Evolutionary conservation across 1,139 yeast species (phyloP).

Genomic region (Geotrichum histeridarum): DNA sequence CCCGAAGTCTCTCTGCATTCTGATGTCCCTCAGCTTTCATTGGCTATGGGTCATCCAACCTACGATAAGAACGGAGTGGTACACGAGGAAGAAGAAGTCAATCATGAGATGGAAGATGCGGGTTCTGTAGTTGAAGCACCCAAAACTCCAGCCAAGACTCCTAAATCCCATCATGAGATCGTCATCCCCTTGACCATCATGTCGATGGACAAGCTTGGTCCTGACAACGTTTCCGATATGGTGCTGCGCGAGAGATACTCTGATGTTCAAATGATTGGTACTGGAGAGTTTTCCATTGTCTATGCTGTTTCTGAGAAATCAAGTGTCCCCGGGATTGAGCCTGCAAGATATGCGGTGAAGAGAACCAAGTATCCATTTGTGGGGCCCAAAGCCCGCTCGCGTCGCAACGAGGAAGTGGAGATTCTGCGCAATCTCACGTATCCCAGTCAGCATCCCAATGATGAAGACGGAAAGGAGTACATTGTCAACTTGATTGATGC

Average conservation of each 20-base stretch:
- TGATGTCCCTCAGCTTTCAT: slow-evolving; percentile 13
- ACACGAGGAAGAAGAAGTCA: slow-evolving; percentile 14
- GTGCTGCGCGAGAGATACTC: slow-evolving; percentile 57
- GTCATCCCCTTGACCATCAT: slow-evolving; percentile 15
- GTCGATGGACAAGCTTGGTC: slow-evolving; percentile 10
- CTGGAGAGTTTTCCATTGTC: slow-evolving; percentile 86
- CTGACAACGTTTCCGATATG: slow-evolving; percentile 42
- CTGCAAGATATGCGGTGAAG: slow-evolving; percentile 66
- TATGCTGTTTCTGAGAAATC: slow-evolving; percentile 60
- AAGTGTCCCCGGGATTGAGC: slow-evolving; percentile 15
- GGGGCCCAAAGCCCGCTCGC: slow-evolving; percentile 49
- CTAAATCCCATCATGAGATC: slow-evolving; percentile 26
- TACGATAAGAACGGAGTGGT: slow-evolving; percentile 8
- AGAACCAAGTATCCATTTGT: slow-evolving; percentile 58
- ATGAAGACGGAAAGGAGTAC: slow-evolving; percentile 75
- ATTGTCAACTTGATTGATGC: slow-evolving; percentile 75
- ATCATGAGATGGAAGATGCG: slow-evolving; percentile 8
- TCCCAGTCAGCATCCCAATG: slow-evolving; percentile 36
- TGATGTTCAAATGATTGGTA: slow-evolving; percentile 65
- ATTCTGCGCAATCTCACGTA: slow-evolving; percentile 44
- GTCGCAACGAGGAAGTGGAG: slow-evolving; percentile 56
- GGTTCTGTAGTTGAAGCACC: slow-evolving; percentile 23
- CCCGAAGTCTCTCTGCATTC: slow-evolving; percentile 24
- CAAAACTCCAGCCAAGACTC: slow-evolving; percentile 31
- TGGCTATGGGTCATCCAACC: background rate